Base-by-base conservation (phyloP, 768 basidiomycete species). In the Sporobolomyces phaffii region DNA sequence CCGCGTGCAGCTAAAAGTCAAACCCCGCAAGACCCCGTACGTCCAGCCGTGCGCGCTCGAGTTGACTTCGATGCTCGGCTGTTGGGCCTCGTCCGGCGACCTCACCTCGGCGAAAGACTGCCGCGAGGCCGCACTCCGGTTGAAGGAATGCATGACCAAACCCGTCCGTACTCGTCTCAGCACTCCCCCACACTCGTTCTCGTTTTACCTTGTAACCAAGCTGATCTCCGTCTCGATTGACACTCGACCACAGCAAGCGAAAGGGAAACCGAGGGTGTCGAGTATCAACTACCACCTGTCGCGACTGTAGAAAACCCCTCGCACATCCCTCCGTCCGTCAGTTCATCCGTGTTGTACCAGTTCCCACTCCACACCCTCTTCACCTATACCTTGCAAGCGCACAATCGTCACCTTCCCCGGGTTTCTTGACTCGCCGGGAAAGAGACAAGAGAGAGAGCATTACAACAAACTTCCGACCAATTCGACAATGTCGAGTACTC, bases 241-340 rank as follows among this genome's bases (percentile, higher is more conserved):
- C n/a, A n/a, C n/a, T n/a, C n/a, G 33, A 26, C 33, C 44, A 60
- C 40, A 50, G 48, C 50, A 33, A 58, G 38, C 48, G 58, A 81
- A 82, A 53, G 84, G 84, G 67, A 89, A 86, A 76, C 77, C 78
- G 48, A 88, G 86, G 57, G 83, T 82, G 75, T 84, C 90, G 38
- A 85, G 87, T 38, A 91, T 93, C 80, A 92, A 93, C 78, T 92
- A 90, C 77, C 89, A 91, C 77, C 84, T 92, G 45, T 31, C 67
- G 7, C 50, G 53, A 15, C 48, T 61, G 45, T 50, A 63, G 28
- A 51, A 22, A 13, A 4, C 41, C 26, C 22, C 9, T 31, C 38
- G 28, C 20, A 26, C 22, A 43, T 10, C 33, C 44, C 36, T 26
- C 57, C 24, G 45, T 34, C n/a, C 22, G 26, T 43, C 41, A 33